Base-by-base conservation (phyloP, 257 asterid genomes). In the Anisodus tanguticus region DNA sequence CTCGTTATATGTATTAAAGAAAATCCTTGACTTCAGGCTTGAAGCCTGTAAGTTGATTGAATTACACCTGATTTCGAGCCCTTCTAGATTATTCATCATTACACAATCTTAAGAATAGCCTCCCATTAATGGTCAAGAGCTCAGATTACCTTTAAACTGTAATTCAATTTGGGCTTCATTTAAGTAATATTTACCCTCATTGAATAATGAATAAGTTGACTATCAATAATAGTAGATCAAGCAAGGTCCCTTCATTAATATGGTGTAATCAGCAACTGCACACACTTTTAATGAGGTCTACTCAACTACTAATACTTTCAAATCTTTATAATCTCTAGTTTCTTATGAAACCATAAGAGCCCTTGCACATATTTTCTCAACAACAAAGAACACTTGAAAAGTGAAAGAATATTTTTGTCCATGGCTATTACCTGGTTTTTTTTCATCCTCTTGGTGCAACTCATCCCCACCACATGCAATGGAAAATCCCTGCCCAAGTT, bases 401-500 rank as follows among this genome's bases (percentile, higher is more conserved):
- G 9, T 6, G 13, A 63, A 9, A 9, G 69, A 2, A 13, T 2
- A 62, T 63, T 64, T 39, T 69, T 31, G 26, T 26, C 67, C 80
- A 82, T 82, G 85, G 55, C 69, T 17, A 37, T 41, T 10, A 31
- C 68, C 80, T 31, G 84, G 22, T 37, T 88, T 45, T 4, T 89
- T 51, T 64, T 88, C 82, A 62, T 88, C 16, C 49, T 82, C 17
- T 63, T 86, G 12, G 45, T 90, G 11, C 88, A 86, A 67, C 11
- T 80, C 59, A 31, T 31, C 80, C 26, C 81, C 39, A 16, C 60
- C 69, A 43, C 57, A 79, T 80, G 85, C 89, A 53, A 67, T 26
- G 82, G 78, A 45, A 79, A 84, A 59, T 39, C 86, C 22, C 55
- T 26, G 45, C 90, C 88, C 4, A 86, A 45, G 22, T 91, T 93